Base-by-base conservation (phyloP, 495 filamentous ascomycete species). In the Aspergillus bridgeri region DNA sequence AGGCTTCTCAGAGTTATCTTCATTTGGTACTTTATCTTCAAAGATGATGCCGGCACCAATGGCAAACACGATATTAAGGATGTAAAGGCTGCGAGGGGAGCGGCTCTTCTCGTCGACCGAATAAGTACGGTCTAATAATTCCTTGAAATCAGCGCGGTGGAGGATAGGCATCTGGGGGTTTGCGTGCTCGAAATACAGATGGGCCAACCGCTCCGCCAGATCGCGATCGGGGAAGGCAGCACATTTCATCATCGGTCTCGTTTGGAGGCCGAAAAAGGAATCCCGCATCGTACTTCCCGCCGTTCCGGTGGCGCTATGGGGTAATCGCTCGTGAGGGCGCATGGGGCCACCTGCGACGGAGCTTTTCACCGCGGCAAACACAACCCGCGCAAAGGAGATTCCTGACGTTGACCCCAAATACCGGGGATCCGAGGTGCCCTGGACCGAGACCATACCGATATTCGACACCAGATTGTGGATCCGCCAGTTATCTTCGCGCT, bases 1-100 rank as follows among this genome's bases (percentile, higher is more conserved):
- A 51, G 66, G 71, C 59, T 54, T 54, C 19, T 71, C 65, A 24
- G 58, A 43, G 45, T 60, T 61, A 51, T 77, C 78, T 21, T 75
- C 73, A 29, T 74, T 72, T 8, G 75, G 66, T 23, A 72, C 60
- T 22, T 81, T 78, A 56, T 84, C 87, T 51, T 87, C 89, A 61
- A 96, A 83, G 59, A 96, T 95, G 61, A 96, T 96, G 0, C 92
- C 93, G 13, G 90, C 89, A 8, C 93, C 93, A 59, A 97, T 96
- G 6, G 93, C 93, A 75, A 93, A 98, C n/a, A 97, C 93, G 69
- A 98, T 97, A 70, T 96, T 96, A 48, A 97, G 80, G 70, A 92
- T 84, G 67, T 97, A 98, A 15, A 92, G 83, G 70, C 96, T 92
- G 51, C 90, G 83, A 7, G 92, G 84, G 19, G 88, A 89, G 25